phyloP scores from a whole-genome alignment of 148 eudicot species.

The Dysphania ambrosioides region DNA sequence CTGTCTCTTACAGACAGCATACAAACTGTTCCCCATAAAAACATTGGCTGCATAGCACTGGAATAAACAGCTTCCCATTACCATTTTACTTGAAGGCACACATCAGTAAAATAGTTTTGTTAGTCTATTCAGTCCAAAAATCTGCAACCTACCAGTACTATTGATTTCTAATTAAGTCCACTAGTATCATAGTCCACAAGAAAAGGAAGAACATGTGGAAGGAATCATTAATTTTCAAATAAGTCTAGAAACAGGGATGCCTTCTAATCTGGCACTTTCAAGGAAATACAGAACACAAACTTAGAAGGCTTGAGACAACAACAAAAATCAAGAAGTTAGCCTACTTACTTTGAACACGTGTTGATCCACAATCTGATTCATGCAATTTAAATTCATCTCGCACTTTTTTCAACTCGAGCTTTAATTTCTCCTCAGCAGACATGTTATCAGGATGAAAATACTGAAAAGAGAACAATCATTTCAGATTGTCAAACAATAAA shows the following conservation, averaged over 20 bases:
- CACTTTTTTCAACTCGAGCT: conserved; percentile 69
- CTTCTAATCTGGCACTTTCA: not conserved
- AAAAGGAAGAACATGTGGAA: not conserved
- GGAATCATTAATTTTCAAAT: not conserved
- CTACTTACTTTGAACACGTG: conserved; percentile 79
- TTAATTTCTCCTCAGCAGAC: conserved; percentile 90
- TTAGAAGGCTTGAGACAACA: not conserved
- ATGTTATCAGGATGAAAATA: conserved; percentile 97
- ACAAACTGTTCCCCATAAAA: not conserved
- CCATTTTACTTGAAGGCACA: no score
- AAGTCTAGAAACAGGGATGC: not conserved
- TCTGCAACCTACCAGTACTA: not conserved
- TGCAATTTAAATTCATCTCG: conserved; percentile 90
- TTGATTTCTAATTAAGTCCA: not conserved
- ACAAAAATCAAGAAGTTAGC: not conserved
- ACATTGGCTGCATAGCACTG: not conserved
- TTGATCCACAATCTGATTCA: conserved; percentile 94
- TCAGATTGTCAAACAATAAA: not conserved
- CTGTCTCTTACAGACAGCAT: not conserved
- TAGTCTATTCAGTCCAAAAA: not conserved
- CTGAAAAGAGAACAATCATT: conserved; percentile 40
- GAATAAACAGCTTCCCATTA: not conserved
- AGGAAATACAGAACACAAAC: not conserved
- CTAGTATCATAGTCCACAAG: not conserved
- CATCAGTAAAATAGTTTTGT: not conserved